Evolutionary conservation across 345 rosid genomes (phyloP).

Genomic region (Ricinus communis): DNA sequence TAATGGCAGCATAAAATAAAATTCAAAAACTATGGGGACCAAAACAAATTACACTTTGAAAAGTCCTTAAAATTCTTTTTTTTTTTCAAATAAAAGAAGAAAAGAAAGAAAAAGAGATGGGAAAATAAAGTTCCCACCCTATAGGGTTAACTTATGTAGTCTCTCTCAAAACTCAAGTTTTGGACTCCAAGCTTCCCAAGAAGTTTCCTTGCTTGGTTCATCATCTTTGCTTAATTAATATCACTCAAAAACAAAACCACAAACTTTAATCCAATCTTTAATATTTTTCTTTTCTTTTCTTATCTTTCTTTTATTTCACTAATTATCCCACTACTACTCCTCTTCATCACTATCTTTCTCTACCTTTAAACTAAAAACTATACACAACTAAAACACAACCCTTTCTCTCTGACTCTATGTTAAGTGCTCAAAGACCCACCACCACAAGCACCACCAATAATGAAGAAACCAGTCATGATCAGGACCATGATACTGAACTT

Average conservation of each 20-base stretch:
- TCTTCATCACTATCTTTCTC: not conserved
- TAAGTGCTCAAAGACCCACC: constrained; percentile 18
- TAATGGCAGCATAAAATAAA: not conserved
- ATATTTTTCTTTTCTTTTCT: not conserved
- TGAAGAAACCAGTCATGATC: constrained; percentile 21
- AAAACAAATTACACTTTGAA: not conserved
- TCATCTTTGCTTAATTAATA: constrained; percentile 7
- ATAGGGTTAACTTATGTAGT: no score
- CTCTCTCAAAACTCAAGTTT: not conserved
- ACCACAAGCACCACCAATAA: constrained; percentile 23
- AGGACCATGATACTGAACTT: constrained; percentile 25
- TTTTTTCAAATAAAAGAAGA: not conserved
- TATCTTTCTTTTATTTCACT: not conserved
- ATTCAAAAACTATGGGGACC: not conserved
- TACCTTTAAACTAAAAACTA: not conserved
- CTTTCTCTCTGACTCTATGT: constrained; percentile 19
- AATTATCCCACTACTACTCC: constrained; percentile 3
- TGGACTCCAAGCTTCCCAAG: not conserved
- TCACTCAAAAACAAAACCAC: not conserved
- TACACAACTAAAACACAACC: not conserved
- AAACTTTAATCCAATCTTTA: no score
- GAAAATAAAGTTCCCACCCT: not conserved
- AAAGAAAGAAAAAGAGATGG: not conserved
- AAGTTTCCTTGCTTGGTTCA: constrained; percentile 18
- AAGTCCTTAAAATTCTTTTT: not conserved